These are phyloP conservation scores for Coemansia sp. DNA, from an alignment of 192 early-diverging fungal species.

Conservation along the genomic window DNA sequence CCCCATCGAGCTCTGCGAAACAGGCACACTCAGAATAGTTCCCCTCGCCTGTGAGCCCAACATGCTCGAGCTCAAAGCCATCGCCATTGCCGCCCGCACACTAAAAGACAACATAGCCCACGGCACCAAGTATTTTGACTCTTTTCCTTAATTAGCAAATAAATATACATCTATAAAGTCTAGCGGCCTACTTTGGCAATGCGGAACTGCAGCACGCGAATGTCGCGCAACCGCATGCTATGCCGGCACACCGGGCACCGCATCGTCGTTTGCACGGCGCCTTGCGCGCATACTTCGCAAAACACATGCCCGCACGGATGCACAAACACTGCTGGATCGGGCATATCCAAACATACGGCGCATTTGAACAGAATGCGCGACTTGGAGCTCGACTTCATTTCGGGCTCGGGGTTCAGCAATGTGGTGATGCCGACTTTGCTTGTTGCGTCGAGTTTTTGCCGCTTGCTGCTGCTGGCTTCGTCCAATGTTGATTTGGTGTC, in stretches of 20 bases:
- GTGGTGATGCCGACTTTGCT: slow-evolving; percentile 3
- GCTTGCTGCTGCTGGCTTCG: slow-evolving; percentile 7
- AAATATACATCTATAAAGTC: neutral
- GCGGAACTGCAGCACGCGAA: slow-evolving; percentile 46
- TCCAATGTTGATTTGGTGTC: neutral
- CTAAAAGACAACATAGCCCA: slow-evolving; percentile 85
- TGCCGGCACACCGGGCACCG: slow-evolving; percentile 51
- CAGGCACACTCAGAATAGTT: slow-evolving; percentile 83
- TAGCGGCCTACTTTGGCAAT: slow-evolving; percentile 26
- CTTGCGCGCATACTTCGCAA: slow-evolving; percentile 47
- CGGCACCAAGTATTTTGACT: slow-evolving; percentile 71
- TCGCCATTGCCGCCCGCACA: slow-evolving; percentile 72
- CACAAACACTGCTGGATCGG: slow-evolving; percentile 47
- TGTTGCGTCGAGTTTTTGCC: neutral
- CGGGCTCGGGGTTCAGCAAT: slow-evolving; percentile 12
- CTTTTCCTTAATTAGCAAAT: neutral
- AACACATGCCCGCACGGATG: slow-evolving; percentile 53
- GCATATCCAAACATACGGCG: slow-evolving; percentile 43
- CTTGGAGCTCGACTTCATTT: neutral
- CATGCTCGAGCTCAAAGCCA: slow-evolving; percentile 73
- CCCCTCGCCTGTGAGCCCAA: slow-evolving; percentile 53
- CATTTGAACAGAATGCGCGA: slow-evolving; percentile 48
- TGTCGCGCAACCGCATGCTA: slow-evolving; percentile 28
- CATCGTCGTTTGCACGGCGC: slow-evolving; percentile 32
- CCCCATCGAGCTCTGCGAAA: slow-evolving; percentile 66